phyloP scores from a whole-genome alignment of 768 basidiomycete species.

The Saitozyma sp. region DNA sequence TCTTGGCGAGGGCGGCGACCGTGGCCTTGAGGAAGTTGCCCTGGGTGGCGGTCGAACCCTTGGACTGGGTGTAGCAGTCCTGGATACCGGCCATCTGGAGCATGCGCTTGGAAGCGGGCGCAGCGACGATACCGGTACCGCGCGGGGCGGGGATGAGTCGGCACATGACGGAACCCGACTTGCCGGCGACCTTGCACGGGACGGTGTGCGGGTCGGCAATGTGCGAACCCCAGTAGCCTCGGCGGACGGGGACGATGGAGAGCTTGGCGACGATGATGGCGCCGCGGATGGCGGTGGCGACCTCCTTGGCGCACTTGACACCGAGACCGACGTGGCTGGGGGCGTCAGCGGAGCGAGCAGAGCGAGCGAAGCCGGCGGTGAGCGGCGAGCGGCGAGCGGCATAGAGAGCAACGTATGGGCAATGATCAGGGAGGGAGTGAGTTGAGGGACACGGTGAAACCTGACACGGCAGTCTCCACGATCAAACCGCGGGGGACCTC shows the following conservation, averaged over 20 bases:
- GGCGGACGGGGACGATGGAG: constrained; percentile 93
- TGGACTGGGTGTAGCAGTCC: constrained; percentile 96
- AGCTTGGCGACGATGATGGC: constrained; percentile 99
- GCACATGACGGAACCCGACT: constrained; percentile 99
- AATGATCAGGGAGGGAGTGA: not conserved
- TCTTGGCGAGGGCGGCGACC: constrained; percentile 92
- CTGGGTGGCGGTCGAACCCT: constrained; percentile 91
- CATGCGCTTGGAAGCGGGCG: constrained; percentile 93
- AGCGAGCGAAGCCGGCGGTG: not conserved
- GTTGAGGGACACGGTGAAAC: too few species aligned
- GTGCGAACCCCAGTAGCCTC: constrained; percentile 99
- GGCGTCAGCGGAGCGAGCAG: not conserved
- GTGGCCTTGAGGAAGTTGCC: constrained; percentile 84
- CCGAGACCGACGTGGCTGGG: constrained; percentile 86
- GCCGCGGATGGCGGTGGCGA: constrained; percentile 98
- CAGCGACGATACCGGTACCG: constrained; percentile 99
- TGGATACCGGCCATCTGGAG: constrained; percentile 96
- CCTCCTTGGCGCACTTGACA: constrained; percentile 99
- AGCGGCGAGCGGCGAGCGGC: too few species aligned
- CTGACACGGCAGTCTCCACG: too few species aligned
- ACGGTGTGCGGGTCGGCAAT: constrained; percentile 99
- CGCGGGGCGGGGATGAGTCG: constrained; percentile 97
- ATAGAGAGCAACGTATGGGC: not conserved
- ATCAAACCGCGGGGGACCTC: too few species aligned
- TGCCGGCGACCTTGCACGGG: constrained; percentile 96